Evolutionary conservation across 1,139 yeast species (phyloP).

Genomic region (Pichia sp.): DNA sequence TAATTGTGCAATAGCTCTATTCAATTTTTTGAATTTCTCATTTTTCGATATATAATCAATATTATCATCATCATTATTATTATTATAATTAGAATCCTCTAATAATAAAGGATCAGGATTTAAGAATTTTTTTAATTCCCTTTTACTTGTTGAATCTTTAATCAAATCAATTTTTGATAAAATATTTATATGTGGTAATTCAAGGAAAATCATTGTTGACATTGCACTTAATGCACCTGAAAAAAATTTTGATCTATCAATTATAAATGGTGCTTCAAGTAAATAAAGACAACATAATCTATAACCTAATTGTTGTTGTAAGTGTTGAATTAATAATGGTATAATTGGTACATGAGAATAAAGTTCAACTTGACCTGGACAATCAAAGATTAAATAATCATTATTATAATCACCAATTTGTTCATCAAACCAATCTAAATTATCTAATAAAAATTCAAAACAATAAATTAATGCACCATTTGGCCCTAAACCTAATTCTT

Average conservation of each 20-base stretch:
- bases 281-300: conserved; percentile 88
- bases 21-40: conserved; percentile 69
- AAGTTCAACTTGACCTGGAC: conserved; percentile 96
- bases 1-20: conserved; percentile 75
- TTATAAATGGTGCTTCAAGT: conserved; percentile 87
- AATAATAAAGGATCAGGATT: conserved; percentile 86
- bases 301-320: conserved; percentile 71
- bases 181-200: conserved; percentile 88
- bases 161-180: conserved; percentile 81
- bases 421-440: conserved; percentile 94
- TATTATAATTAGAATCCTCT: conserved; percentile 31
- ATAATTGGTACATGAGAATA: conserved; percentile 92
- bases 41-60: conserved; percentile 37
- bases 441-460: conserved; percentile 79
- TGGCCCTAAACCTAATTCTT: conserved; percentile 88
- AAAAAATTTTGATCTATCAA: conserved; percentile 85
- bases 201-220: conserved; percentile 95
- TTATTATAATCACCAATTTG: conserved; percentile 92
- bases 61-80: conserved; percentile 30
- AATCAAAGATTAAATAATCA: conserved; percentile 88
- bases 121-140: conserved; percentile 72
- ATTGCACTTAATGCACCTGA: conserved; percentile 95
- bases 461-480: conserved; percentile 93
- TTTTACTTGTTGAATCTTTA: conserved; percentile 63
- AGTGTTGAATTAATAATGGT: conserved; percentile 80